Conservation (phyloP, 2,329 filamentous ascomycete species). For the Colletotrichum agaves region DNA sequence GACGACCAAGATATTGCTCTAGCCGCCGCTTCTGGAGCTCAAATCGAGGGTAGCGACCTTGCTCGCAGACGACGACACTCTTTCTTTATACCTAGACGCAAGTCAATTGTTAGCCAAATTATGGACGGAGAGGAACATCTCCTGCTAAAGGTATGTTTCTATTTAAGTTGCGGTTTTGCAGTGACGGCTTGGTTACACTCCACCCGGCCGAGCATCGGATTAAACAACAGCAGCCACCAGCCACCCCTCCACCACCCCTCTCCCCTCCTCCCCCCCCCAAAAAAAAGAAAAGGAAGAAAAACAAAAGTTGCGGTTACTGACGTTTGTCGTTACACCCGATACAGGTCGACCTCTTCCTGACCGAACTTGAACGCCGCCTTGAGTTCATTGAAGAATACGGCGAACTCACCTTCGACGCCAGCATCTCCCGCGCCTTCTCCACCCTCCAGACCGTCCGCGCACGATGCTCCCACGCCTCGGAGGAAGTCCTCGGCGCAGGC, state of each 20-base stretch:
- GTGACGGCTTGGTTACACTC: not conserved
- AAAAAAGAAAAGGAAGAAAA: not conserved
- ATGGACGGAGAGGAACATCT: slow-evolving; percentile 72
- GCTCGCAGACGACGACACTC: slow-evolving; percentile 64
- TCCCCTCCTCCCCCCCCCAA: too few relatives aligned
- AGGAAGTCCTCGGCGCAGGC: slow-evolving; percentile 88
- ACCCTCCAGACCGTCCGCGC: slow-evolving; percentile 89
- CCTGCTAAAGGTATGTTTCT: slow-evolving; percentile 62
- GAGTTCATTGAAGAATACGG: slow-evolving; percentile 91
- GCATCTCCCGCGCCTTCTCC: slow-evolving; percentile 84
- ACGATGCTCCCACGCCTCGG: slow-evolving; percentile 89
- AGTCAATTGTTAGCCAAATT: slow-evolving; percentile 68
- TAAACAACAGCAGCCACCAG: not conserved
- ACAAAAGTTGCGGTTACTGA: slow-evolving; percentile 4
- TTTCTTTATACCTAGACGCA: slow-evolving; percentile 66
- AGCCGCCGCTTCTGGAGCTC: slow-evolving; percentile 54
- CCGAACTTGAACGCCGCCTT: slow-evolving; percentile 86
- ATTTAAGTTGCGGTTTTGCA: not conserved
- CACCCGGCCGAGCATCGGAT: slow-evolving; percentile 13
- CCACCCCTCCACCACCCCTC: too few relatives aligned
- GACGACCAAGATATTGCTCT: slow-evolving; percentile 49
- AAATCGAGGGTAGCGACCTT: slow-evolving; percentile 46
- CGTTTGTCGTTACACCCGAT: not conserved
- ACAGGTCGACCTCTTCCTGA: slow-evolving; percentile 82
- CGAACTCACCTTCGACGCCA: slow-evolving; percentile 83